Base-by-base conservation (phyloP, 176 grass and related monocot genomes). In the Eleusine coracana region DNA sequence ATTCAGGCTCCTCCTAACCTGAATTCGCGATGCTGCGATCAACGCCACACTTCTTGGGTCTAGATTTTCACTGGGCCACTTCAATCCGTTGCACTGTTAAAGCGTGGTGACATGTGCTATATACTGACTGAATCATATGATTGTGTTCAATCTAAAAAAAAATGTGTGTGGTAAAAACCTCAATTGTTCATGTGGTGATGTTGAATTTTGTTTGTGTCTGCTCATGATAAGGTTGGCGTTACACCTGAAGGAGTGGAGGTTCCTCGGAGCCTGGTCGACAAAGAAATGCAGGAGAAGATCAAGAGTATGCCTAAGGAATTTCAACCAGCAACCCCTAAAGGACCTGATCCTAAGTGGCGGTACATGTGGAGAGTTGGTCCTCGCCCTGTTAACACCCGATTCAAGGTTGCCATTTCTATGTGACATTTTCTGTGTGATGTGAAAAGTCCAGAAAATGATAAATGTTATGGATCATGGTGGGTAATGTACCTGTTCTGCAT, bases 331-430 rank as follows among this genome's bases (percentile, higher is more conserved):
- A 99, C 86, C 2, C 96, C 96, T 6, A 78, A 80, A 64, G 96
- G 96, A 17, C 96, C 96, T 7, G 96, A 96, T 77, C 96, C 91
- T 0, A 99, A 99, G 85, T 99, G 93, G 96, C 89, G 93, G 16
- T 96, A 99, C 91, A 99, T 96, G 96, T 99, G 96, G 96, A 94
- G 96, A 73, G 91, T 94, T 1, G 93, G 96, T 55, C 89, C 93
- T 85, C 93, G 93, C 25, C 96, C 93, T 3, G 52, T 80, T 65
- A 89, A 81, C 66, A 96, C 96, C 40, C 60, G 86, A 44, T 96
- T 99, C 58, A 88, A 94, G 93, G 96, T 99, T 76, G 55, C 4
- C 58, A 70, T 78, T 60, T 76, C 62, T 63, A 7, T 49, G n/a
- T 73, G 55, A 14, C 63, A 15, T 25, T 25, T 78, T 79, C n/a